Conservation (phyloP, 1,284 basidiomycete genomes). For the Stereum hirsutum region DNA sequence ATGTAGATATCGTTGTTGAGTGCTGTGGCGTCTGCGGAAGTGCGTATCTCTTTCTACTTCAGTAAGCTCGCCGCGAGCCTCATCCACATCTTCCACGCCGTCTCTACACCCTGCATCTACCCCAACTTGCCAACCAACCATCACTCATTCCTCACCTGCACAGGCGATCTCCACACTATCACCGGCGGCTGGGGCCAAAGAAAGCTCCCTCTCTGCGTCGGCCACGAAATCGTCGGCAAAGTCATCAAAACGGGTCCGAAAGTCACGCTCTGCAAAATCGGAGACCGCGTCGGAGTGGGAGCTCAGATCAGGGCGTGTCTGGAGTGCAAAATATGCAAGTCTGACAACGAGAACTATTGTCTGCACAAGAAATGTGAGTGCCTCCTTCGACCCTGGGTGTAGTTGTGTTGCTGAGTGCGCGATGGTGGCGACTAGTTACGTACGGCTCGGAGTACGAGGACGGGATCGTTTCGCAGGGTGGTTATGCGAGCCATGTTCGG, state of each 20-base stretch:
- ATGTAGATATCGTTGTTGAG: no score
- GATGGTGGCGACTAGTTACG: background rate
- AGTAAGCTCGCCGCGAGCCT: no score
- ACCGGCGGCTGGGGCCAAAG: slow-evolving; percentile 38
- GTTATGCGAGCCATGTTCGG: slow-evolving; percentile 59
- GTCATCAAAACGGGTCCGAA: slow-evolving; percentile 44
- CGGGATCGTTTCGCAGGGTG: slow-evolving; percentile 30
- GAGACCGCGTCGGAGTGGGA: slow-evolving; percentile 58
- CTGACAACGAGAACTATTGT: slow-evolving; percentile 47
- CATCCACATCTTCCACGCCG: no score
- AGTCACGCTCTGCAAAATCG: slow-evolving; percentile 48
- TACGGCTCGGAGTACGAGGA: background rate
- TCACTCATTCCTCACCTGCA: no score
- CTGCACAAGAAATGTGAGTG: slow-evolving; percentile 32
- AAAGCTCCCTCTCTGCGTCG: slow-evolving; percentile 30
- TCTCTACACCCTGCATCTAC: no score
- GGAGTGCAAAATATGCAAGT: slow-evolving; percentile 43
- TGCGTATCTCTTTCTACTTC: no score
- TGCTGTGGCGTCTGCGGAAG: no score
- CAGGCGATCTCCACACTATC: slow-evolving; percentile 49
- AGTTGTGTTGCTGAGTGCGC: background rate
- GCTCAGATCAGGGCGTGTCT: slow-evolving; percentile 48
- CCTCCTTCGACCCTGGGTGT: slow-evolving; percentile 33
- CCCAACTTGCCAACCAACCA: no score
- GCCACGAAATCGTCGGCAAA: slow-evolving; percentile 58